Base-by-base conservation (phyloP, 179 eudicot species). In the Sideroxylon spinosum region DNA sequence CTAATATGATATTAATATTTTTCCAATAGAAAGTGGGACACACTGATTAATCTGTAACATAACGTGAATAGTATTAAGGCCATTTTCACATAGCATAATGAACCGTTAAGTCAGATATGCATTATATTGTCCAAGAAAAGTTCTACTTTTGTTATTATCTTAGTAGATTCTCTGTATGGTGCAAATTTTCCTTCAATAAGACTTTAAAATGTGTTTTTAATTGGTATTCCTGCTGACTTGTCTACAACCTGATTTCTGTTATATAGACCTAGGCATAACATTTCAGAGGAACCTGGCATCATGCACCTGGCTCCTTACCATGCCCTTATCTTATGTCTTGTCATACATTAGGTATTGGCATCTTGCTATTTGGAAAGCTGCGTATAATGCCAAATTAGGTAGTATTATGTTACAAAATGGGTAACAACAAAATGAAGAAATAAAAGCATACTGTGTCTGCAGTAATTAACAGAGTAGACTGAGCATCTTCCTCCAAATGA, bases 371-470 rank as follows among this genome's bases (percentile, higher is more conserved):
- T 10, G 28, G 23, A 29, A 16, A 22, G 17, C 17, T 53, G 23
- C 26, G 25, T 14, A 17, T 46, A 0, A 61, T 48, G 49, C 10
- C 2, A 52, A 12, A 26, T 13, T 52, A 22, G 19, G 70, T 49
- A 22, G 20, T 25, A 13, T n/a, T 17, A 48, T 23, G 22, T 19
- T 16, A 9, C 8, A 23, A 6, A 62, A 44, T 46, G 46, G 9
- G 0, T 50, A 55, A 28, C 17, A 22, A 20, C 11, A 14, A 11
- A 46, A 79, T n/a, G 71, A 79, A 72, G 44, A 77, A 80, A 71
- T 63, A 50, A 65, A 68, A 74, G 62, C 97, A 83, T 90, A 95
- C 98, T 74, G 97, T 90, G 83, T 93, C 98, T 70, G 98, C 97
- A 59, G 98, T 86, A 79, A 95, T 86, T 71, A 95, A 83, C 66